These are phyloP conservation scores for Carex kokanica DNA, from an alignment of 176 grass and related monocot genomes.

Conservation along the genomic window DNA sequence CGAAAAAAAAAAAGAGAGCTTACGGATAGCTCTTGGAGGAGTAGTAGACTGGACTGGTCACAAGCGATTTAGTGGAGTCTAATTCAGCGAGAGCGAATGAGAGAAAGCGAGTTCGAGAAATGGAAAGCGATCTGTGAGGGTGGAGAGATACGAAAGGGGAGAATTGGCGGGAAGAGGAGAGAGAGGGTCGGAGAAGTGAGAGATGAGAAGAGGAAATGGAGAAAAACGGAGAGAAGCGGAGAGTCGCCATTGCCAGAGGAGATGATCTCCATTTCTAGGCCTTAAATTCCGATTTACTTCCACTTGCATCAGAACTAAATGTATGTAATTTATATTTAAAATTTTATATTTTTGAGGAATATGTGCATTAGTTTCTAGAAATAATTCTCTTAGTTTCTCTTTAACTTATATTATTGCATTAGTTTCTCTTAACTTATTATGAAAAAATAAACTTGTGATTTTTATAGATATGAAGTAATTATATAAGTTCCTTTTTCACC, in stretches of 20 bases:
- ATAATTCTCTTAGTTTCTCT: too few species aligned
- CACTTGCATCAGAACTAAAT: too few species aligned
- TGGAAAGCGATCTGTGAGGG: neutral
- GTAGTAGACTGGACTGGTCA: slow-evolving; percentile 29
- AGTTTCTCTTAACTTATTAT: too few species aligned
- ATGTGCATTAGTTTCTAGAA: too few species aligned
- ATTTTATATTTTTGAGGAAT: too few species aligned
- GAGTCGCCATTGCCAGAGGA: slow-evolving; percentile 43
- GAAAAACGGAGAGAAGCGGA: slow-evolving; percentile 32
- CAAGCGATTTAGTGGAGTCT: slow-evolving; percentile 44
- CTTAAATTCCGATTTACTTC: neutral
- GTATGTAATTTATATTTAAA: too few species aligned
- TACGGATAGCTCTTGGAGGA: slow-evolving; percentile 64
- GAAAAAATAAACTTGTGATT: too few species aligned
- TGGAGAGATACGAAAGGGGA: neutral
- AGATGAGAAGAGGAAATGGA: slow-evolving; percentile 20
- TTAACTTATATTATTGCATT: too few species aligned
- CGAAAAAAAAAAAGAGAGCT: neutral
- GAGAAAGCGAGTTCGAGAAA: slow-evolving; percentile 21
- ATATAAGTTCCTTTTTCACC: too few species aligned
- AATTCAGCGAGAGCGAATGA: slow-evolving; percentile 40
- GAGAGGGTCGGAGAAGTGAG: neutral
- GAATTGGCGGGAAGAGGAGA: neutral
- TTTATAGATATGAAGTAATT: too few species aligned
- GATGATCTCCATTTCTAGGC: neutral